A percentile compares a stretch with the other conserved stretches of the same genome.
Conservation (phyloP, 495 filamentous ascomycete genomes). For the Penicillium egyptiacum region DNA sequence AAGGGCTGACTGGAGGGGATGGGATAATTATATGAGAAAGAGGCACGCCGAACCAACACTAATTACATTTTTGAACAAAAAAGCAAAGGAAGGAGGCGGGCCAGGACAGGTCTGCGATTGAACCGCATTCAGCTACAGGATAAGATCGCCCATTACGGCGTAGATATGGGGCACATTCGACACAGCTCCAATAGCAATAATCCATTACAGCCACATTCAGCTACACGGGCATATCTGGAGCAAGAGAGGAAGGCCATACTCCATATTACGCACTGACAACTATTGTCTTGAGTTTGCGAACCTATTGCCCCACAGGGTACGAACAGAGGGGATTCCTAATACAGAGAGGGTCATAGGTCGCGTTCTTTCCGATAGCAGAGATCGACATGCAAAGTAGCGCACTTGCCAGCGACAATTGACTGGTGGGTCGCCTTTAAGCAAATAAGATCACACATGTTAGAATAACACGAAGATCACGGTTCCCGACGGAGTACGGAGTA, state of each 20-base stretch:
- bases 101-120: not conserved
- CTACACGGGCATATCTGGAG: not conserved
- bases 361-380: not conserved
- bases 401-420: not conserved
- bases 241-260: not conserved
- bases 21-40: conserved; percentile 4
- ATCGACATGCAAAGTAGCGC: not conserved
- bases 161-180: not conserved
- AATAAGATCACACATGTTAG: not conserved
- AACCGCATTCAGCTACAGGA: not conserved
- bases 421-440: not conserved
- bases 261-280: not conserved
- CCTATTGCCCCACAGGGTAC: not conserved
- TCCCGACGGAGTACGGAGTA: not conserved
- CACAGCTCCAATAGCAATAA: not conserved
- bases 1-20: not conserved
- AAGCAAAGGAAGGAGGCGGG: not conserved
- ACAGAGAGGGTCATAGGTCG: not conserved
- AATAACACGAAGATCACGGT: not conserved
- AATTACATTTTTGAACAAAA: not conserved
- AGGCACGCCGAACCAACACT: not conserved
- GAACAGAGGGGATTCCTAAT: not conserved
- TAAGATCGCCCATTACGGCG: not conserved
- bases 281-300: not conserved
- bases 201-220: not conserved